Evolutionary conservation across 2,329 filamentous ascomycete genomes (phyloP).

Genomic region (Colletotrichum sansevieriae): DNA sequence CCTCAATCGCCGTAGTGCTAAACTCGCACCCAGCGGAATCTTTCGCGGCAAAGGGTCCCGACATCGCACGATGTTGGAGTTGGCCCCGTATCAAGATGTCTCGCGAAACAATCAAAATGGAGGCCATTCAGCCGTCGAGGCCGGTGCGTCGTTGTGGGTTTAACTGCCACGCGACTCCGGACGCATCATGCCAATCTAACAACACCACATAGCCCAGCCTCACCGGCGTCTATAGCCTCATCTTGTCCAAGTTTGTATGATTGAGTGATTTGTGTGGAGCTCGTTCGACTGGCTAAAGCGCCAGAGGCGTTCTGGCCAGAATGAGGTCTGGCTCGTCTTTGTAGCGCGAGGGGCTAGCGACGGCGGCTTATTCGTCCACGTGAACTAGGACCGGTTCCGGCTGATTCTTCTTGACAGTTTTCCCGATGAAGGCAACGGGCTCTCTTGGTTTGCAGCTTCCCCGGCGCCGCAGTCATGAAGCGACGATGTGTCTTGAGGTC

Average conservation of each 20-base stretch:
- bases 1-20: neutral
- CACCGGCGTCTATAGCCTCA: slow-evolving; percentile 1
- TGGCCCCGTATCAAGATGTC: slow-evolving; percentile 6
- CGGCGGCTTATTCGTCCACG: neutral
- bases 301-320: neutral
- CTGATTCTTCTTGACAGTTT: neutral
- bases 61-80: neutral
- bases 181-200: slow-evolving; percentile 15
- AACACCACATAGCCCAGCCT: slow-evolving; percentile 1
- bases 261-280: neutral
- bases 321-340: neutral
- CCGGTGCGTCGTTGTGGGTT: neutral
- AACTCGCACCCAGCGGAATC: neutral
- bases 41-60: neutral
- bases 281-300: neutral
- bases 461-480: neutral
- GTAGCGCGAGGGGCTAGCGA: slow-evolving; percentile 13
- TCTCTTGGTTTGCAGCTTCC: neutral
- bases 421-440: no score
- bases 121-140: neutral
- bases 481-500: neutral
- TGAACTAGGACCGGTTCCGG: slow-evolving; percentile 13
- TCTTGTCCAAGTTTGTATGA: neutral
- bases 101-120: neutral
- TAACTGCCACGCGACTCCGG: slow-evolving; percentile 7